These are phyloP conservation scores for Juncus effusus DNA, from an alignment of 176 grass and related monocot genomes.

Conservation along the genomic window DNA sequence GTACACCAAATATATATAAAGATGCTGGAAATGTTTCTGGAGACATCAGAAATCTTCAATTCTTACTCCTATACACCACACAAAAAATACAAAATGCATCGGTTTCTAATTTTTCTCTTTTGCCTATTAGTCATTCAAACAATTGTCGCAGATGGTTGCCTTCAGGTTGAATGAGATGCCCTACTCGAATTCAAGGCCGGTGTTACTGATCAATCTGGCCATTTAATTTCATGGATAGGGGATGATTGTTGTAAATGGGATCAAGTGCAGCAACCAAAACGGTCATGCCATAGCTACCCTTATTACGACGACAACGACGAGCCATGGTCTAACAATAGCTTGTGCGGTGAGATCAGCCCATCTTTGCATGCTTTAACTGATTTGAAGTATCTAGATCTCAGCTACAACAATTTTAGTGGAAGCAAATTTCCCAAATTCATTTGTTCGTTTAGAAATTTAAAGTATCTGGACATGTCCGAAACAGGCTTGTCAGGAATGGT, in stretches of 20 bases:
- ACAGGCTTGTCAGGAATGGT: background rate
- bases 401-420: slow-evolving; percentile 24
- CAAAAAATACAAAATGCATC: background rate
- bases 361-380: too few relatives aligned
- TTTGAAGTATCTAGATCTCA: slow-evolving; percentile 24
- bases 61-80: background rate
- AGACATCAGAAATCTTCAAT: too few relatives aligned
- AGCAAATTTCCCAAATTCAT: slow-evolving; percentile 15
- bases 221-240: slow-evolving; percentile 26
- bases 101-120: background rate
- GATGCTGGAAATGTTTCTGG: too few relatives aligned
- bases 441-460: background rate
- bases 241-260: slow-evolving; percentile 21
- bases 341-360: too few relatives aligned
- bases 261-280: slow-evolving; percentile 31
- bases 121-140: background rate
- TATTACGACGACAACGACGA: too few relatives aligned
- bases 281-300: background rate
- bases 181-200: slow-evolving; percentile 37
- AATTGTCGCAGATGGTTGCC: background rate
- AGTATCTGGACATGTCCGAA: slow-evolving; percentile 8
- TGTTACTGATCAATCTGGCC: background rate
- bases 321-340: background rate
- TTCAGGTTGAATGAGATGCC: slow-evolving; percentile 4
- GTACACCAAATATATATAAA: too few relatives aligned